Conservation (phyloP, 192 early-diverging fungal species). For the Mortierella alpina region DNA sequence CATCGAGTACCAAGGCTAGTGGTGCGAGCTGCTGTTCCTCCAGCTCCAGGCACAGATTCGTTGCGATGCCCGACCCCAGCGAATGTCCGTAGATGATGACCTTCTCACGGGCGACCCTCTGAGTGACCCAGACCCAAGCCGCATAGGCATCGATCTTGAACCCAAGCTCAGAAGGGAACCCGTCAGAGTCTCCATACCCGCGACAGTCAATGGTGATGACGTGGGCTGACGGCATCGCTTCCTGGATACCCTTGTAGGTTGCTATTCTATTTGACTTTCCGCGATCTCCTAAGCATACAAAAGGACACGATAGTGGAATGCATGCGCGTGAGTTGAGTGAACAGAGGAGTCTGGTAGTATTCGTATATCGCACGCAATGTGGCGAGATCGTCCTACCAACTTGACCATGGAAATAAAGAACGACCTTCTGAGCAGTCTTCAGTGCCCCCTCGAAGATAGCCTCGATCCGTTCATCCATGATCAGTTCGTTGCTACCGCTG, state of each 20-base stretch:
- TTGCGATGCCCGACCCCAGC: conserved; percentile 50
- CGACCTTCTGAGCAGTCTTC: conserved; percentile 20
- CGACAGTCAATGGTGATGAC: conserved; percentile 53
- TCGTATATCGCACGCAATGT: background rate
- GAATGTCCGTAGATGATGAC: conserved; percentile 55
- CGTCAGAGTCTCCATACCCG: conserved; percentile 56
- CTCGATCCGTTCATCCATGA: conserved; percentile 5
- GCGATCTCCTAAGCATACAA: conserved; percentile 27
- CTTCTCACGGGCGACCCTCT: conserved; percentile 28
- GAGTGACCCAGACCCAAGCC: conserved; percentile 42
- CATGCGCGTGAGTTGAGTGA: background rate
- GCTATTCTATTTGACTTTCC: conserved; percentile 44
- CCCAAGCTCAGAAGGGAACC: conserved; percentile 49
- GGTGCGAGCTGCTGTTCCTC: conserved; percentile 34
- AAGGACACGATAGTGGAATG: background rate
- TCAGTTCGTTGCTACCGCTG: background rate
- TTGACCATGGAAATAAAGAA: conserved; percentile 55
- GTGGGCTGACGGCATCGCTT: conserved; percentile 40
- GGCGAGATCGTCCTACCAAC: conserved; percentile 17
- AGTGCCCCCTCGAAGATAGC: conserved; percentile 35
- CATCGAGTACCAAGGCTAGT: conserved; percentile 40
- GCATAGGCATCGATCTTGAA: conserved; percentile 43
- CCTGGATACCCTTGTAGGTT: conserved; percentile 52
- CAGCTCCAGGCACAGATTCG: conserved; percentile 40
- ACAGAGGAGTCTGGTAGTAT: background rate